Evolutionary conservation across 1,139 yeast species (phyloP).

Genomic region (Blastobotrys ciferrii): DNA sequence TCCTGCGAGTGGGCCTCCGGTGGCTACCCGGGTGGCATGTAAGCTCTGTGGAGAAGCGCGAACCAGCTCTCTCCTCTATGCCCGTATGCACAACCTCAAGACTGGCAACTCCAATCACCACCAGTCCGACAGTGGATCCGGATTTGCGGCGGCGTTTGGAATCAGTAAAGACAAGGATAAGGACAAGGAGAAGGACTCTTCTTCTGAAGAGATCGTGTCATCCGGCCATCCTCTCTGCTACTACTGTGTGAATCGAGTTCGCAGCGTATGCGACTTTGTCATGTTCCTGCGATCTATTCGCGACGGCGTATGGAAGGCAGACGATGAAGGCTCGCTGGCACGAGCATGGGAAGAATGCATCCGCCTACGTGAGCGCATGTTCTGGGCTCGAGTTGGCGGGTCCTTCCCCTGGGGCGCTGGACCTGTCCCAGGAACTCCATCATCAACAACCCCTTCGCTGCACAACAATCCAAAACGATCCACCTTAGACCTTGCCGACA

Average conservation of each 20-base stretch:
- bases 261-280: constrained; percentile 77
- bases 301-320: constrained; percentile 51
- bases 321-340: constrained; percentile 44
- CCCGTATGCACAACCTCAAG: constrained; percentile 70
- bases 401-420: constrained; percentile 22
- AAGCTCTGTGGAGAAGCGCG: constrained; percentile 78
- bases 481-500: constrained; percentile 1
- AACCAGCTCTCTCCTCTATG: constrained; percentile 67
- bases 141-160: constrained; percentile 2
- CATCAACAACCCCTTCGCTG: neutral
- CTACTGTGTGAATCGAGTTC: constrained; percentile 72
- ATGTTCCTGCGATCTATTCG: constrained; percentile 68
- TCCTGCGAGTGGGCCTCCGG: constrained; percentile 55
- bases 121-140: neutral
- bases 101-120: constrained; percentile 30
- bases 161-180: constrained; percentile 9
- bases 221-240: constrained; percentile 72
- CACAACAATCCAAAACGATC: neutral
- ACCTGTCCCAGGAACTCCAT: constrained; percentile 1
- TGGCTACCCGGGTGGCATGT: constrained; percentile 73
- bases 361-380: constrained; percentile 58
- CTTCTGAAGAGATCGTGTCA: constrained; percentile 15
- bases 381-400: constrained; percentile 81
- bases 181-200: constrained; percentile 6
- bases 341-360: constrained; percentile 67